Evolutionary conservation across 495 filamentous ascomycete species (phyloP).

Genomic region (Xylaria scruposa): DNA sequence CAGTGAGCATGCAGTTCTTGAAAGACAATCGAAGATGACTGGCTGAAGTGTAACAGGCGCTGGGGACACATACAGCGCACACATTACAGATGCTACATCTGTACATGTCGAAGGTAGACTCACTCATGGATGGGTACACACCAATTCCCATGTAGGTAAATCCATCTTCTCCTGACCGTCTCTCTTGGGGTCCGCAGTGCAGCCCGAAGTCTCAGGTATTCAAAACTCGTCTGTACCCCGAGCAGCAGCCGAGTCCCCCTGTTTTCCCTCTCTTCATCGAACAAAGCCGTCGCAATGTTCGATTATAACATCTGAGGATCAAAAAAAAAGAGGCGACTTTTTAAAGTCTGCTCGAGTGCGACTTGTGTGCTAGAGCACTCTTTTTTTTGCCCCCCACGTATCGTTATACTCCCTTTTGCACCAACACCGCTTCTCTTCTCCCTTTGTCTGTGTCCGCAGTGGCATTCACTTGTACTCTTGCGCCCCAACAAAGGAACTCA

Average conservation of each 20-base stretch:
- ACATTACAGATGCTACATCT: conserved; percentile 19
- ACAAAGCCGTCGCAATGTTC: conserved; percentile 54
- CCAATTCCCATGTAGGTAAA: conserved; percentile 22
- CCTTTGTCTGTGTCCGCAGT: conserved; percentile 42
- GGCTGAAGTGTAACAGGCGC: conserved; percentile 16
- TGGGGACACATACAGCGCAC: conserved; percentile 26
- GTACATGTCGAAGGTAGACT: not conserved
- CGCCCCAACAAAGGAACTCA: conserved; percentile 45
- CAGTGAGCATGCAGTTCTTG: conserved; percentile 20
- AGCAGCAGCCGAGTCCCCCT: conserved; percentile 41
- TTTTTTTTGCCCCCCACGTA: conserved; percentile 5
- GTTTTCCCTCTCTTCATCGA: conserved; percentile 50
- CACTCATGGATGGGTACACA: conserved; percentile 19
- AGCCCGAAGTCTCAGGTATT: conserved; percentile 38
- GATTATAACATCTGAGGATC: conserved; percentile 54
- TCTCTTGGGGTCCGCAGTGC: conserved; percentile 28
- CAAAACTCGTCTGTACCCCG: conserved; percentile 55
- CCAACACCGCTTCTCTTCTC: conserved; percentile 19
- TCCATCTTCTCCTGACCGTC: conserved; percentile 25
- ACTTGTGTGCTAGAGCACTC: conserved; percentile 29
- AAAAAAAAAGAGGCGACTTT: conserved; percentile 49
- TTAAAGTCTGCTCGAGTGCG: conserved; percentile 53
- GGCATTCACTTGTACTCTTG: conserved; percentile 57
- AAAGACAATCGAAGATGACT: conserved; percentile 14
- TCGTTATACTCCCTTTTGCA: conserved; percentile 14